phyloP scores from a whole-genome alignment of 305 asterid genomes.

The Striga hermonthica region DNA sequence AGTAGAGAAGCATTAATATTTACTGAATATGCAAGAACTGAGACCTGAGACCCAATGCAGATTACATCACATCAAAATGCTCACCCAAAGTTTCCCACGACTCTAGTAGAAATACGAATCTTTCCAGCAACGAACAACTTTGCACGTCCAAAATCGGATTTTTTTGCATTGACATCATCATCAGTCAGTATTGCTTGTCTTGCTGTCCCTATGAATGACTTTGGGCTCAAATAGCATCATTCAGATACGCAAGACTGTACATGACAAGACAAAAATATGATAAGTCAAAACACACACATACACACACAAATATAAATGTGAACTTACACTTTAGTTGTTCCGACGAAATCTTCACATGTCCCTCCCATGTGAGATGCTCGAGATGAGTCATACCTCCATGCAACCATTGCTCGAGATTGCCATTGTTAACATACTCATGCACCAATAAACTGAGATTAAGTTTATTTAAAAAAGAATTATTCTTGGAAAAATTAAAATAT shows the following conservation, averaged over 20 bases:
- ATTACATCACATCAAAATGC: constrained; percentile 23
- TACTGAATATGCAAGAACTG: constrained; percentile 1
- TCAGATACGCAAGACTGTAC: constrained; percentile 75
- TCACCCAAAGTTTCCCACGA: constrained; percentile 89
- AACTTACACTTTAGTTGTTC: constrained; percentile 83
- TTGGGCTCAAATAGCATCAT: constrained; percentile 87
- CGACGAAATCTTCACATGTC: constrained; percentile 71
- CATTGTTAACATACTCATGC: constrained; percentile 71
- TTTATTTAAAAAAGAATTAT: constrained; percentile 7
- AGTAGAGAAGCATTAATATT: not conserved
- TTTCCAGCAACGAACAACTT: constrained; percentile 80
- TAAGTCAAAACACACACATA: constrained; percentile 10
- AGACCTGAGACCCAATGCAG: not conserved
- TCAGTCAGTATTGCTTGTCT: constrained; percentile 78
- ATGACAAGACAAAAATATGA: not conserved
- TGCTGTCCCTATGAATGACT: constrained; percentile 83
- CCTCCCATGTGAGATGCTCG: constrained; percentile 78
- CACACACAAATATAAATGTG: constrained; percentile 1
- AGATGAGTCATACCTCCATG: constrained; percentile 71
- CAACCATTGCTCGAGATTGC: constrained; percentile 86
- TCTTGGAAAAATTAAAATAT: no score
- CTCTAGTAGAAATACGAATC: constrained; percentile 76
- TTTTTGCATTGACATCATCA: constrained; percentile 70
- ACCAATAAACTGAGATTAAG: constrained; percentile 56
- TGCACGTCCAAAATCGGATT: constrained; percentile 84